A percentile compares a stretch with the other conserved stretches of the same genome.
phyloP scores from a whole-genome alignment of 345 rosid genomes.

The Eucalyptus pauciflora region DNA sequence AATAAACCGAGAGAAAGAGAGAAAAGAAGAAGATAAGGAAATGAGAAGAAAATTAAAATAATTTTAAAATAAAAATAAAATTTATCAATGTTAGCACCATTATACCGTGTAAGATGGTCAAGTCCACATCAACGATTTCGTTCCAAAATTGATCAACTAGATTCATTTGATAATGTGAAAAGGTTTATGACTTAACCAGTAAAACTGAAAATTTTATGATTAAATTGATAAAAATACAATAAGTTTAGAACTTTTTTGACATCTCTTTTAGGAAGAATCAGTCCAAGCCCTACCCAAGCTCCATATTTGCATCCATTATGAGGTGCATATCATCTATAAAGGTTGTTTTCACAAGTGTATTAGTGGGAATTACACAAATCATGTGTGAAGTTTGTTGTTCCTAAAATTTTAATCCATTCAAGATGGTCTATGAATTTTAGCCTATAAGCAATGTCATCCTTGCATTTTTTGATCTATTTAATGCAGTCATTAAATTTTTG shows the following conservation, averaged over 20 bases:
- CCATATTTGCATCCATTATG: background rate
- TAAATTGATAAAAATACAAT: too few relatives aligned
- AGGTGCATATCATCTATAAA: background rate
- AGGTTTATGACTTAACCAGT: too few relatives aligned
- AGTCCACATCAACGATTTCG: fast-evolving
- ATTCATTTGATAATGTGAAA: background rate
- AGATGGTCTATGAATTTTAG: background rate
- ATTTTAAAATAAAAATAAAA: too few relatives aligned
- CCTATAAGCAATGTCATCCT: fast-evolving
- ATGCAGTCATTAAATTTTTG: fast-evolving
- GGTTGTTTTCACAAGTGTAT: background rate
- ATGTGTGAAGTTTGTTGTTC: background rate
- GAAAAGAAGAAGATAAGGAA: background rate
- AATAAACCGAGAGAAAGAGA: fast-evolving
- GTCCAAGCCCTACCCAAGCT: background rate
- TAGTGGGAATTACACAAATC: background rate
- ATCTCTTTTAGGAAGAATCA: background rate
- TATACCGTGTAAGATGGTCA: fast-evolving
- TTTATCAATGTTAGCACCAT: fast-evolving
- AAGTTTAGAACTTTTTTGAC: fast-evolving
- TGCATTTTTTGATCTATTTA: background rate
- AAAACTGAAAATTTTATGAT: too few relatives aligned
- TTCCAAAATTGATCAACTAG: fast-evolving
- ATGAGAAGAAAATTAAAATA: background rate
- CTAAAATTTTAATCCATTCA: background rate